Conservation (phyloP, 306 rosid genomes). For the Casuarina glauca region DNA sequence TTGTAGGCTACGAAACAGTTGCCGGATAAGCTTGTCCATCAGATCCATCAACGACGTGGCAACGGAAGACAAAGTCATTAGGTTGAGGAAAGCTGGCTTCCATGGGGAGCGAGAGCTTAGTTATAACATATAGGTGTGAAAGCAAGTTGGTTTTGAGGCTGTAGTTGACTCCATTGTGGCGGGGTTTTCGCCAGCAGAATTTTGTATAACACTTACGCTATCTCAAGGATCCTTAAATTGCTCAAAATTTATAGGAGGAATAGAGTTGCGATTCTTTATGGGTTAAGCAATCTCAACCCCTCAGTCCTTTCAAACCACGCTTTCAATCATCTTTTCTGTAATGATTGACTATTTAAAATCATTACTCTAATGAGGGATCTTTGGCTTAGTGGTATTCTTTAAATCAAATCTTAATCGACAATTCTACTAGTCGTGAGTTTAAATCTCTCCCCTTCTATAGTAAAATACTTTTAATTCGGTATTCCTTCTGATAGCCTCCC, state of each 20-base stretch:
- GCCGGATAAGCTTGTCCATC: constrained; percentile 76
- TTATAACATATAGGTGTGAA: constrained; percentile 18
- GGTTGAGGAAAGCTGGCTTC: constrained; percentile 22
- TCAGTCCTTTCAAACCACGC: not conserved
- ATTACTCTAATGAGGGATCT: too few relatives aligned
- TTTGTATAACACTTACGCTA: constrained; percentile 14
- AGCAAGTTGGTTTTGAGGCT: constrained; percentile 14
- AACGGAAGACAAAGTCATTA: constrained; percentile 13
- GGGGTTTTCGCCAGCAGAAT: not conserved
- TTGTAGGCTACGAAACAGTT: constrained; percentile 76
- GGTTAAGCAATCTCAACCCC: not conserved
- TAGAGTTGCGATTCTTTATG: constrained; percentile 8
- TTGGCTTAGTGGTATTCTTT: too few relatives aligned
- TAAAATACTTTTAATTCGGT: too few relatives aligned
- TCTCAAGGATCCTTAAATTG: constrained; percentile 11
- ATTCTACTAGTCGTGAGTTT: too few relatives aligned
- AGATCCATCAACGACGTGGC: constrained; percentile 46
- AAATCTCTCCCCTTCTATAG: too few relatives aligned
- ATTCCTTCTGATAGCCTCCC: too few relatives aligned
- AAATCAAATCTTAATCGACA: too few relatives aligned
- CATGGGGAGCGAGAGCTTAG: constrained; percentile 19
- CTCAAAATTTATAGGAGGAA: constrained; percentile 23
- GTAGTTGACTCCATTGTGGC: constrained; percentile 11
- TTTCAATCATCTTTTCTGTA: not conserved
- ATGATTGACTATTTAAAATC: too few relatives aligned